Percentiles rank a stretch among this genome's conserved stretches.
Evolutionary conservation across 2,329 filamentous ascomycete genomes (phyloP).

Genomic region (Xylaria polymorpha): DNA sequence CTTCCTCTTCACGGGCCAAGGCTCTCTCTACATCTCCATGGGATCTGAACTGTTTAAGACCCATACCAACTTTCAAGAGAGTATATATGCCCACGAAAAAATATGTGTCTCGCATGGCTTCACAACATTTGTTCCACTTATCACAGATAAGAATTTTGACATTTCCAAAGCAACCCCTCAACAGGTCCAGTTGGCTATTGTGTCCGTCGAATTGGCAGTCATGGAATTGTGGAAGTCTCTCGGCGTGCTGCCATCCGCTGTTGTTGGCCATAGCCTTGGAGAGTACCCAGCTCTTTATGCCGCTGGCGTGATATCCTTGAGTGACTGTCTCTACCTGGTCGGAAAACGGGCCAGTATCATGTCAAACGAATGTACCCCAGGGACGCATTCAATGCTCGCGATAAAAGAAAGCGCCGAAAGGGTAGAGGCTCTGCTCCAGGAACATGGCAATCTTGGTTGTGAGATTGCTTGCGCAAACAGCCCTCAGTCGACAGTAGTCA

Average conservation of each 20-base stretch:
- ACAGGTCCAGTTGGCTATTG: conserved; percentile 24
- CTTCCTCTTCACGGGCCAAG: conserved; percentile 46
- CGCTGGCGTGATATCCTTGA: conserved; percentile 27
- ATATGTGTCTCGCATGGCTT: conserved; percentile 27
- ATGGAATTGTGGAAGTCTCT: conserved; percentile 18
- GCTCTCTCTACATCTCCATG: conserved; percentile 41
- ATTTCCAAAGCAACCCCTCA: neutral
- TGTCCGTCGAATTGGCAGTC: conserved; percentile 27
- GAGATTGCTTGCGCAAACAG: conserved; percentile 34
- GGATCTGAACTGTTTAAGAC: conserved; percentile 36
- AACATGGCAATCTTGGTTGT: neutral
- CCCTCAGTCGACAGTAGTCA: conserved; percentile 26
- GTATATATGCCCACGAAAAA: neutral
- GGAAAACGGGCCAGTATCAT: conserved; percentile 19
- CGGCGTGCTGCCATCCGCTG: conserved; percentile 18
- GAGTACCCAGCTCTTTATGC: conserved; percentile 34
- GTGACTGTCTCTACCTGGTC: conserved; percentile 23
- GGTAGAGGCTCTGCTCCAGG: neutral
- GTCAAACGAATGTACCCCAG: conserved; percentile 10
- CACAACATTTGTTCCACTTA: conserved; percentile 20
- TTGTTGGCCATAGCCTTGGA: conserved; percentile 35
- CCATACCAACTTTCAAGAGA: conserved; percentile 26
- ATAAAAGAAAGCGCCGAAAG: conserved; percentile 17
- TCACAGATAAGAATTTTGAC: conserved; percentile 6
- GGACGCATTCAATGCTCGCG: conserved; percentile 29